Evolutionary conservation across 305 asterid genomes (phyloP), one percentile per base, ranked within the genome.

Genomic region (Andrographis paniculata): DNA sequence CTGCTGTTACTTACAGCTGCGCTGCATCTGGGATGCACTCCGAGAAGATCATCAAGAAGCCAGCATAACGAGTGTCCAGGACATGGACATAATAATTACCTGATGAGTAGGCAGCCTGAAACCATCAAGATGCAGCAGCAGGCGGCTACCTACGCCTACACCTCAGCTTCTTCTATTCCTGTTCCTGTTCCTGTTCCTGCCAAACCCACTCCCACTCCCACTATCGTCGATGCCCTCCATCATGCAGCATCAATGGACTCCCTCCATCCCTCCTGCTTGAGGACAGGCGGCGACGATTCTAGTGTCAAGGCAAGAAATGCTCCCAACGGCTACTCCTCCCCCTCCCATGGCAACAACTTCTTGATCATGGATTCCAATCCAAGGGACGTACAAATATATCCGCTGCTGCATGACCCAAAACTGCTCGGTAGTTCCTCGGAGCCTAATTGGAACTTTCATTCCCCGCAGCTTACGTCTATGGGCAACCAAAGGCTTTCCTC

Each of bases 21-120:
- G 41, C 68, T 89, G 55, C 85, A 82, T 67, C 63, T 89, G 83
- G 94, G 95, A 20, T 88, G 95, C 88, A 80, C 84, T 31, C 84
- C 98, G 24, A 66, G 83, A 63, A 75, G 80, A 59, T 53, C 87
- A 48, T 75, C 95, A 15, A 70, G 93, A 68, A 84, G 91, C 77
- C 93, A 84, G 37, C 63, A 86, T 14, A 80, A 76, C 62, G 83
- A 56, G 55, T 42, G 65, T 38, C 79, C 84, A 1, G 55, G 71
- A 68, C 66, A 54, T n/a, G n/a, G n/a, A n/a, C n/a, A n/a, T n/a
- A n/a, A n/a, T n/a, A n/a, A n/a, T 63, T 84, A 89, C 75, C 89
- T 82, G n/a, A n/a, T n/a, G n/a, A n/a, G n/a, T 30, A 75, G 75
- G 70, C 76, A n/a, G n/a, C n/a, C n/a, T n/a, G n/a, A n/a, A n/a